Base-by-base conservation (phyloP, 2,329 filamentous ascomycete genomes). In the Sporothrix luriei region DNA sequence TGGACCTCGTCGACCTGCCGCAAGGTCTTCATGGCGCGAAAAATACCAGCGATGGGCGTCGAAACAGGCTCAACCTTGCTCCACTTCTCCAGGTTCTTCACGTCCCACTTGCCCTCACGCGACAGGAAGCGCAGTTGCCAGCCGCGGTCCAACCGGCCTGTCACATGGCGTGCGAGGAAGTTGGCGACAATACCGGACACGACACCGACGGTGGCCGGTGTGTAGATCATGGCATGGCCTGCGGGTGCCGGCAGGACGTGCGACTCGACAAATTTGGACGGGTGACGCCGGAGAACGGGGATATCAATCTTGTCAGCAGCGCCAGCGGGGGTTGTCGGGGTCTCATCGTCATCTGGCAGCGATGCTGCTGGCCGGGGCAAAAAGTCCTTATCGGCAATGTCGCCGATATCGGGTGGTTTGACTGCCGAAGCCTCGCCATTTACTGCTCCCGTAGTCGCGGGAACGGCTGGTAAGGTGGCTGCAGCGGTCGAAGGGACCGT, bases 21-120 rank as follows among this genome's bases (percentile, higher is more conserved):
- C 24, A 98, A 85, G 0, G 95, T 98, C 80, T 98, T 97, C 85
- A 97, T 91, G 2, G 93, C 94, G 33, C 92, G 88, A 77, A 97
- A 97, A 4, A 93, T 83, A 16, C 88, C 87, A 0, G 86, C 91
- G 71, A 98, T 95, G 3, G 90, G 88, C 1, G 86, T 84, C 0
- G 92, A 96, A 1, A 97, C 91, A 0, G 93, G 91, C 1, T 82
- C 80, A 0, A 96, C 91, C 21, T 88, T 88, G 78, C 92, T 87
- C 94, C 94, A 98, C 77, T 98, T 98, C 71, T 87, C 88, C 13
- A 97, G 84, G 76, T 98, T 98, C 81, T 98, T 98, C 74, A 98
- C 93, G 76, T 97, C 94, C 94, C 94, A 98, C 80, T 98, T 98
- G 3, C 94, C 94, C 74, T 93, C 91, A 1, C 91, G 92, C 2